Percentiles rank a stretch among this genome's conserved stretches.
These are phyloP conservation scores for Saitozyma sp. DNA, from an alignment of 768 basidiomycete species.

Conservation along the genomic window DNA sequence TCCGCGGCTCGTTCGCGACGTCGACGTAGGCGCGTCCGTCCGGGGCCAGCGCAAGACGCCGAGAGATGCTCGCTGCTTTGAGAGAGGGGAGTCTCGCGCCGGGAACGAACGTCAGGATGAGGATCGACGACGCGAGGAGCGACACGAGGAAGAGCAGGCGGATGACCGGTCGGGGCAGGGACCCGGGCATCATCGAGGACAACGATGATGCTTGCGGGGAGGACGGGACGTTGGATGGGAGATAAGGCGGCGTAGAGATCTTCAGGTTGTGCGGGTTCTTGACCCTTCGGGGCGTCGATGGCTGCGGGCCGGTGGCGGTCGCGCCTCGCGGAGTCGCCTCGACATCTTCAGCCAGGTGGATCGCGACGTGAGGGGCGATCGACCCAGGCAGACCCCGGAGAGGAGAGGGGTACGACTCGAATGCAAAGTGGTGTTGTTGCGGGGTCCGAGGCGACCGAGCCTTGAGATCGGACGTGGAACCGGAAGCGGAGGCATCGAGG, in stretches of 20 bases:
- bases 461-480: slow-evolving; percentile 18
- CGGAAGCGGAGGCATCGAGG: not conserved
- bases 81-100: slow-evolving; percentile 33
- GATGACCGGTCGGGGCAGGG: slow-evolving; percentile 34
- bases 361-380: slow-evolving; percentile 2
- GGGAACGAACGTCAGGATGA: slow-evolving; percentile 32
- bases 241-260: slow-evolving; percentile 9
- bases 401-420: slow-evolving; percentile 18
- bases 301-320: not conserved
- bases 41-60: slow-evolving; percentile 27
- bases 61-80: slow-evolving; percentile 22
- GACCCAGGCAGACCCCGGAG: slow-evolving; percentile 9
- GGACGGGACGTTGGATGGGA: slow-evolving; percentile 15
- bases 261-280: not conserved
- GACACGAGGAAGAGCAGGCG: slow-evolving; percentile 32
- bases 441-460: slow-evolving; percentile 32
- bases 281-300: not conserved
- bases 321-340: slow-evolving; percentile 8
- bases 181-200: slow-evolving; percentile 18
- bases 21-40: slow-evolving; percentile 30
- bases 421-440: slow-evolving; percentile 25
- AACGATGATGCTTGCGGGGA: slow-evolving; percentile 17
- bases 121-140: slow-evolving; percentile 22
- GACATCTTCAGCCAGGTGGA: slow-evolving; percentile 9
- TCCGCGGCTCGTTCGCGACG: slow-evolving; percentile 10